Evolutionary conservation across 202 grass and related monocot genomes (phyloP).

Genomic region (Digitaria exilis): DNA sequence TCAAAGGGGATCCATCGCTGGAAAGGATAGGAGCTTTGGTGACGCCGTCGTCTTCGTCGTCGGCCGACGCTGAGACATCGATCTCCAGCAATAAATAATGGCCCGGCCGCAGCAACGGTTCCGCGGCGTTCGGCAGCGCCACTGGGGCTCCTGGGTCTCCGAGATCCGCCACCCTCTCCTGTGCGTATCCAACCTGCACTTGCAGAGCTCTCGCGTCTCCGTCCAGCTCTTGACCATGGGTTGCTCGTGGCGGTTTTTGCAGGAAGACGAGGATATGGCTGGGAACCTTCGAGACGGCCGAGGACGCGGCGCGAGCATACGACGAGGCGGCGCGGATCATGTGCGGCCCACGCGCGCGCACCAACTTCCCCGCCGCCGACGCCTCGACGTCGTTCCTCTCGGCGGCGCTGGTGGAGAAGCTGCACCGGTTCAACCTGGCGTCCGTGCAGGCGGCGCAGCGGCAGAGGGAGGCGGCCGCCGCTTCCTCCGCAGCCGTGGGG

Average conservation of each 20-base stretch:
- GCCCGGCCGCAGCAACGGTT: conserved; percentile 75
- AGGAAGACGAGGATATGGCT: conserved; percentile 87
- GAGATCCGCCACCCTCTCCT: conserved; percentile 95
- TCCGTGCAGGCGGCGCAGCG: conserved; percentile 56
- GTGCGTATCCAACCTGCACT: conserved; percentile 46
- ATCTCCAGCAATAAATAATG: conserved; percentile 42
- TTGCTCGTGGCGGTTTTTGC: neutral
- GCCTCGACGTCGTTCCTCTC: conserved; percentile 55
- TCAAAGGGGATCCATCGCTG: no score
- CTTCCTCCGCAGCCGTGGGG: neutral
- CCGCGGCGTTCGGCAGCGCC: conserved; percentile 92
- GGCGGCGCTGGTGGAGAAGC: conserved; percentile 60
- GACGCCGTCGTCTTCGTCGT: neutral
- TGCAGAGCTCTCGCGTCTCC: neutral
- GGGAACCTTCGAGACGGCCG: conserved; percentile 82
- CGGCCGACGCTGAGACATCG: neutral
- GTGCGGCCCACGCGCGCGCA: conserved; percentile 66
- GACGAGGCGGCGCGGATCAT: conserved; percentile 81
- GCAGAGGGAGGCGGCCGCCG: conserved; percentile 33
- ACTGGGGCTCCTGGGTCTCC: conserved; percentile 98
- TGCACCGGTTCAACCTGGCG: conserved; percentile 67
- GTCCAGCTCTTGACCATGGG: neutral
- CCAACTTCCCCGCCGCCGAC: conserved; percentile 51
- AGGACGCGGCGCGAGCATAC: conserved; percentile 85
- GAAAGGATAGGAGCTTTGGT: neutral